Evolutionary conservation across 441 rosid species (phyloP).

Genomic region (Rhodomyrtus psidioides): DNA sequence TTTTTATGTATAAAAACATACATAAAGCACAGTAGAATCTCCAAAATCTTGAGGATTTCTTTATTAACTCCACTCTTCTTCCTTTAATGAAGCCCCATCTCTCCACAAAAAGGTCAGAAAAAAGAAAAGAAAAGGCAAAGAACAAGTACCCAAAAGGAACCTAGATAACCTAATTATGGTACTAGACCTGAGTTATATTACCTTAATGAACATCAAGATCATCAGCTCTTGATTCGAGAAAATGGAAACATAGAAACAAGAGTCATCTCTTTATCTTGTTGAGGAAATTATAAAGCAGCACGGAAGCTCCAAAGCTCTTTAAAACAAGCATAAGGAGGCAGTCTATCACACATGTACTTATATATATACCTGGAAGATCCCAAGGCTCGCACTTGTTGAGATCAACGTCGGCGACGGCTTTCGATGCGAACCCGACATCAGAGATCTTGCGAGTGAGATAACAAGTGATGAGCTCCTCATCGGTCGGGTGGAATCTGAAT

Average conservation of each 20-base stretch:
- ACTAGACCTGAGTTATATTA: background rate
- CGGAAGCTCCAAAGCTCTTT: no score
- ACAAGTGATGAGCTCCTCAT: slow-evolving; percentile 61
- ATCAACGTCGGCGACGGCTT: slow-evolving; percentile 62
- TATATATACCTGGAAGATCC: slow-evolving; percentile 57
- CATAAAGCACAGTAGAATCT: background rate
- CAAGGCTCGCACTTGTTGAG: slow-evolving; percentile 73
- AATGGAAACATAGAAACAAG: background rate
- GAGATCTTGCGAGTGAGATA: slow-evolving; percentile 48
- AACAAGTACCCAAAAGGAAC: background rate
- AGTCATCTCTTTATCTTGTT: background rate
- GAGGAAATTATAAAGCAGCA: background rate
- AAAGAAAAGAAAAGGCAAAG: background rate
- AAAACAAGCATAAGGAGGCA: background rate
- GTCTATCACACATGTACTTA: background rate
- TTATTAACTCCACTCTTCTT: background rate
- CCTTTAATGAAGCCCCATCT: background rate
- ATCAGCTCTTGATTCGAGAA: background rate
- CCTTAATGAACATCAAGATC: background rate
- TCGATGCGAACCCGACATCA: slow-evolving; percentile 35
- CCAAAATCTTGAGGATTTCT: background rate
- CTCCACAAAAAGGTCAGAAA: background rate
- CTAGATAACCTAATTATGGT: background rate
- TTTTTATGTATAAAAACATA: no score
- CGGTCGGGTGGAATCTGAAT: slow-evolving; percentile 70